These are phyloP conservation scores for Penicillium expansum DNA, from an alignment of 2,329 filamentous ascomycete species.

Conservation along the genomic window DNA sequence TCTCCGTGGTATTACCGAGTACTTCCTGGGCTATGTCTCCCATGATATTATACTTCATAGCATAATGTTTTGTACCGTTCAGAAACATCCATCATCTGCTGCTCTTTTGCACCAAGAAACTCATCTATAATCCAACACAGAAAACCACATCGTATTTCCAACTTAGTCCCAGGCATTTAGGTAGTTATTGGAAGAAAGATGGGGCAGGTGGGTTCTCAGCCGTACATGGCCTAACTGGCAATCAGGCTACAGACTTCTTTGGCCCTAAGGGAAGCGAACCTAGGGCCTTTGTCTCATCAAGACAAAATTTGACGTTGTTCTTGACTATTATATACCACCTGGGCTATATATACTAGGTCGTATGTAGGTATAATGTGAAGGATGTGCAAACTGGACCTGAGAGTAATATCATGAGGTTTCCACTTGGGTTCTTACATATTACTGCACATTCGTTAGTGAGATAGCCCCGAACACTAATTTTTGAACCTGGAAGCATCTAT, in stretches of 20 bases:
- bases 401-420: background rate
- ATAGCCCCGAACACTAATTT: background rate
- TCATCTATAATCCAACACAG: background rate
- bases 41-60: background rate
- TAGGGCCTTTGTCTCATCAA: background rate
- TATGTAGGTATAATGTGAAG: background rate
- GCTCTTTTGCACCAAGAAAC: background rate
- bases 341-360: background rate
- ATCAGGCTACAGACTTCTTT: background rate
- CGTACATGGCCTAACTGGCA: background rate
- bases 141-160: background rate
- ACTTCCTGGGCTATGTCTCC: background rate
- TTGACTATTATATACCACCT: background rate
- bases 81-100: conserved; percentile 4
- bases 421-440: background rate
- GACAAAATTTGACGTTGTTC: background rate
- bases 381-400: background rate
- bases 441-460: background rate
- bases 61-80: conserved; percentile 5
- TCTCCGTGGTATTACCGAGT: background rate
- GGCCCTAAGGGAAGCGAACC: background rate
- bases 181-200: background rate
- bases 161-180: too few relatives aligned
- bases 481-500: background rate
- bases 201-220: too few relatives aligned